These are phyloP conservation scores for Backusella tuberculispora DNA, from an alignment of 192 early-diverging fungal species.

Conservation along the genomic window DNA sequence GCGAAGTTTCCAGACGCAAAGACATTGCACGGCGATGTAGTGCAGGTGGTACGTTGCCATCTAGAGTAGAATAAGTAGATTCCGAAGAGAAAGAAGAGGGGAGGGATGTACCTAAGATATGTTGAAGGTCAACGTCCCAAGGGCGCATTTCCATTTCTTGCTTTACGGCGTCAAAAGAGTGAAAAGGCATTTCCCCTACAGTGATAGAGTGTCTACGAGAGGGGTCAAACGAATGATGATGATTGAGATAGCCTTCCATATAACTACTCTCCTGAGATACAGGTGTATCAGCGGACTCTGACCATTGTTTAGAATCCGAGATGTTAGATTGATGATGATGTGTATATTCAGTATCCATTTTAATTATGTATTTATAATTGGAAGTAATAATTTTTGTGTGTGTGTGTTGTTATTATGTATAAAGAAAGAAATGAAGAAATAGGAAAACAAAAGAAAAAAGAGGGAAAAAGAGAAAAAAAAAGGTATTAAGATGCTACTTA, in stretches of 20 bases:
- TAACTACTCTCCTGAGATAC: slow-evolving; percentile 1
- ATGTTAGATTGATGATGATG: neutral
- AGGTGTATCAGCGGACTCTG: neutral
- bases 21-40: slow-evolving; percentile 25
- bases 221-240: slow-evolving; percentile 3
- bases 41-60: neutral
- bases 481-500: neutral
- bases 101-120: slow-evolving; percentile 16
- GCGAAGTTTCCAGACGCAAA: slow-evolving; percentile 15
- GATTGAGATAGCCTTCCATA: neutral
- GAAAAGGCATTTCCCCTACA: slow-evolving; percentile 36
- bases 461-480: neutral
- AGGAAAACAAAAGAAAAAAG: neutral
- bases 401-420: neutral
- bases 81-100: slow-evolving; percentile 27
- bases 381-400: neutral
- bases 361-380: neutral
- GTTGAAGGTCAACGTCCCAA: neutral
- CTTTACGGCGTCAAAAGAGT: neutral
- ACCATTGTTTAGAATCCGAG: neutral
- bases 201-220: slow-evolving; percentile 37
- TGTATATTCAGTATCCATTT: slow-evolving; percentile 13
- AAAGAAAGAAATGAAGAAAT: slow-evolving; percentile 7
- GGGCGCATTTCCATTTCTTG: neutral
- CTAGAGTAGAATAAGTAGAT: slow-evolving; percentile 9